Evolutionary conservation across 1,139 yeast genomes (phyloP).

Genomic region (Pichia inconspicua): DNA sequence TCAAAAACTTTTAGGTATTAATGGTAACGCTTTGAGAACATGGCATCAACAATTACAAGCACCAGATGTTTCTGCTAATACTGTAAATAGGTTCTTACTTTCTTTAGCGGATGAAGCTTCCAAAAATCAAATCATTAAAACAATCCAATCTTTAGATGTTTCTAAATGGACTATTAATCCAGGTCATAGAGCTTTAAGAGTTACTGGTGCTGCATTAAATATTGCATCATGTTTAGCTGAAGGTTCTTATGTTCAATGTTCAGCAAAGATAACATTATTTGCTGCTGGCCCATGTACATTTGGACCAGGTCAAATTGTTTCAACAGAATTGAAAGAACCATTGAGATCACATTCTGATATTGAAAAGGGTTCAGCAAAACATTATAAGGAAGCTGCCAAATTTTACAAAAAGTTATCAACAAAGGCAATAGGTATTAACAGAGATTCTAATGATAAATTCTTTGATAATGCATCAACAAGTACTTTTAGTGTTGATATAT

Average conservation of each 20-base stretch:
- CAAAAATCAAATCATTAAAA: slow-evolving; percentile 76
- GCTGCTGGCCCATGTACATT: slow-evolving; percentile 95
- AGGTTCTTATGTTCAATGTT: slow-evolving; percentile 79
- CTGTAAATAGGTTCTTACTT: slow-evolving; percentile 70
- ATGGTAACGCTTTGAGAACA: slow-evolving; percentile 27
- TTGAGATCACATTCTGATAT: slow-evolving; percentile 96
- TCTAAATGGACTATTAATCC: slow-evolving; percentile 93
- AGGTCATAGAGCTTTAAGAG: slow-evolving; percentile 83
- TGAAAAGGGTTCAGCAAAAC: slow-evolving; percentile 83
- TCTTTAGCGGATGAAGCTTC: slow-evolving; percentile 80
- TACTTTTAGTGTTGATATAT: slow-evolving; percentile 85
- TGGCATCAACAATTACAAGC: slow-evolving; percentile 29
- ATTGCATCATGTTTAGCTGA: slow-evolving; percentile 80
- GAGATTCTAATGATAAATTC: slow-evolving; percentile 31
- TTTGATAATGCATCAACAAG: slow-evolving; percentile 42
- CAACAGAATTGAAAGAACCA: slow-evolving; percentile 87
- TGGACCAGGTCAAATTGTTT: slow-evolving; percentile 92
- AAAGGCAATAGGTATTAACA: slow-evolving; percentile 43
- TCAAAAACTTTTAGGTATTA: slow-evolving; percentile 29
- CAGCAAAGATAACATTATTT: slow-evolving; percentile 85
- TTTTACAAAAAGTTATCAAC: slow-evolving; percentile 75
- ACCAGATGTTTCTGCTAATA: slow-evolving; percentile 16
- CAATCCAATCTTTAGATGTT: slow-evolving; percentile 68
- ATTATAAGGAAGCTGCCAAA: slow-evolving; percentile 83
- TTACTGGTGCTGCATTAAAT: slow-evolving; percentile 88